Base-by-base conservation (phyloP, 495 filamentous ascomycete genomes). In the Amorphotheca resinae region DNA sequence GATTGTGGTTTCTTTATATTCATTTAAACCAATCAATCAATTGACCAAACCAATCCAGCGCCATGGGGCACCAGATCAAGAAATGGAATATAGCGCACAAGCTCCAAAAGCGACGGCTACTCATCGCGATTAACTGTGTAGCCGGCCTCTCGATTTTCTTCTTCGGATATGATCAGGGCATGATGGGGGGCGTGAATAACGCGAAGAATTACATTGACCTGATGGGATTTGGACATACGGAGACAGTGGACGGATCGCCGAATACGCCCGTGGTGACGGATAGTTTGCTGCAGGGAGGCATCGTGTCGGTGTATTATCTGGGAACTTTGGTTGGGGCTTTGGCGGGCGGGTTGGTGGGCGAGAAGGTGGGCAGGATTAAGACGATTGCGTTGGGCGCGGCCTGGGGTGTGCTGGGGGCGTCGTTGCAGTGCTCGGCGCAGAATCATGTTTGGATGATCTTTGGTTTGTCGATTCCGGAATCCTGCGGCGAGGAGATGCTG, bases 161-260 rank as follows among this genome's bases (percentile, higher is more conserved):
- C 43, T 56, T 58, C 20, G 58, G 58, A n/a, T 48, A 30, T 40
- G 39, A 36, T 25, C 47, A 39, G 21, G 30, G 81, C 44, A 74
- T 86, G 69, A 85, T 84, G 77, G 73, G 76, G 15, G 80, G 82
- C 35, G 82, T 85, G 6, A 84, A 84, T 56, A 76, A 71, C 36
- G 64, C 73, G 22, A 65, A 70, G 26, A 59, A 82, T 48, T 84
- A 84, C 53, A 73, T 77, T 47, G 64, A 75, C 8, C 61, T 73
- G 9, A 82, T 84, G 79, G 65, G 67, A 25, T 77, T 82, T 48
- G 80, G 79, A 3, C 65, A 80, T 41, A n/a, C n/a, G n/a, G n/a
- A n/a, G n/a, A n/a, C n/a, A n/a, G 68, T 66, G 4, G 53, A 56
- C 7, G 54, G 57, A 17, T n/a, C n/a, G n/a, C 11, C 12, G 2